These are phyloP conservation scores for Debaryomyces singareniensis DNA, from an alignment of 1,139 yeast species.

Conservation along the genomic window DNA sequence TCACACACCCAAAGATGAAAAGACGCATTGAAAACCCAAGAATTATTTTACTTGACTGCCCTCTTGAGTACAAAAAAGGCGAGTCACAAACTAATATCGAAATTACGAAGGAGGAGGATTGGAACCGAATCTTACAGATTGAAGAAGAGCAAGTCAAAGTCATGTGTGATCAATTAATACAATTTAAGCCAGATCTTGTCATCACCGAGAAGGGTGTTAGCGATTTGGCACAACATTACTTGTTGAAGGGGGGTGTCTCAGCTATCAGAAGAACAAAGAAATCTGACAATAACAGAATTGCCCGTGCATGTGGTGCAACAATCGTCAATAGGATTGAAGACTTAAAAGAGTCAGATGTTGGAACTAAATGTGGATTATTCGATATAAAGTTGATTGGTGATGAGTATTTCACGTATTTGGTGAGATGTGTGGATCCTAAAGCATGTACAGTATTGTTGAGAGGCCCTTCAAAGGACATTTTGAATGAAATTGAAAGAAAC, in stretches of 20 bases:
- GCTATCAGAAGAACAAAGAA: constrained; percentile 93
- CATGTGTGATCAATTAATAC: constrained; percentile 79
- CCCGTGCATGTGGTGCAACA: constrained; percentile 97
- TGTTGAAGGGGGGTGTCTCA: constrained; percentile 88
- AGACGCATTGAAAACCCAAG: constrained; percentile 85
- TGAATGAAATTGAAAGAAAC: constrained; percentile 94
- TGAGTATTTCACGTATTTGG: constrained; percentile 86
- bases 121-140: constrained; percentile 91
- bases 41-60: constrained; percentile 86
- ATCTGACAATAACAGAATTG: constrained; percentile 92
- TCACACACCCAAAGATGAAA: constrained; percentile 96
- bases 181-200: constrained; percentile 87
- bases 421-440: constrained; percentile 75
- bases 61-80: constrained; percentile 97
- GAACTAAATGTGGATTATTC: constrained; percentile 83
- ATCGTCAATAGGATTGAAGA: constrained; percentile 95
- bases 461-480: constrained; percentile 95
- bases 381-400: constrained; percentile 95
- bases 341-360: constrained; percentile 83
- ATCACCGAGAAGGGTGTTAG: constrained; percentile 98
- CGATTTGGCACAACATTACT: constrained; percentile 94
- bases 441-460: constrained; percentile 92
- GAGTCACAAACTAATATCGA: constrained; percentile 98
- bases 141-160: constrained; percentile 95
- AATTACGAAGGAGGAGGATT: constrained; percentile 92